Conservation (phyloP, 768 basidiomycete species). For the Lactifluus echinatus region DNA sequence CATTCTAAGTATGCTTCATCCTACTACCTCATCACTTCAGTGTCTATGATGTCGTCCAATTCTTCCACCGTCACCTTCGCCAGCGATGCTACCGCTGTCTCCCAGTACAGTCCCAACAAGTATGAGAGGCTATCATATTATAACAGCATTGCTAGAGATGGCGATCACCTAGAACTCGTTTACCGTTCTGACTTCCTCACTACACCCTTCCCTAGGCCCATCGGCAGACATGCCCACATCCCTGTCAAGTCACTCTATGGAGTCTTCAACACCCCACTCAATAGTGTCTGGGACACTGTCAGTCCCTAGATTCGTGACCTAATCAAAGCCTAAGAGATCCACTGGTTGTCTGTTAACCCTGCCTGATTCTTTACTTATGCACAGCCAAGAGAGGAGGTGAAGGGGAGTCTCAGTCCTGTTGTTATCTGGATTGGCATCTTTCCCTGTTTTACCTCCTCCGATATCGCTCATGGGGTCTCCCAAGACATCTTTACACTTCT, state of each 20-base stretch:
- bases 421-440: slow-evolving; percentile 6
- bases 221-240: too few relatives aligned
- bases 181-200: slow-evolving; percentile 2
- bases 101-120: background rate
- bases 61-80: too few relatives aligned
- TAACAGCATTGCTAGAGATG: background rate
- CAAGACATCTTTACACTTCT: too few relatives aligned
- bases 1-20: too few relatives aligned
- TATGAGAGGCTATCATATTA: too few relatives aligned
- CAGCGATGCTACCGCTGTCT: background rate
- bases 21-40: too few relatives aligned
- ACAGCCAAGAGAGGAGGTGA: background rate
- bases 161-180: slow-evolving; percentile 2
- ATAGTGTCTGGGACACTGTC: too few relatives aligned
- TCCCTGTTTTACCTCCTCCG: slow-evolving; percentile 5
- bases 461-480: too few relatives aligned
- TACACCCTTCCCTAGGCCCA: background rate
- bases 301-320: slow-evolving; percentile 4
- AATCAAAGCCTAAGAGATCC: background rate
- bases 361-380: slow-evolving; percentile 9
- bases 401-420: slow-evolving; percentile 6
- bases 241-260: too few relatives aligned
- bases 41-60: too few relatives aligned
- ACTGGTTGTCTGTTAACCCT: background rate
- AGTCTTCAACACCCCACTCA: too few relatives aligned